These are phyloP conservation scores for Pythium rishiriense DNA, from an alignment of 352 stramenopile genomes.

Conservation along the genomic window DNA sequence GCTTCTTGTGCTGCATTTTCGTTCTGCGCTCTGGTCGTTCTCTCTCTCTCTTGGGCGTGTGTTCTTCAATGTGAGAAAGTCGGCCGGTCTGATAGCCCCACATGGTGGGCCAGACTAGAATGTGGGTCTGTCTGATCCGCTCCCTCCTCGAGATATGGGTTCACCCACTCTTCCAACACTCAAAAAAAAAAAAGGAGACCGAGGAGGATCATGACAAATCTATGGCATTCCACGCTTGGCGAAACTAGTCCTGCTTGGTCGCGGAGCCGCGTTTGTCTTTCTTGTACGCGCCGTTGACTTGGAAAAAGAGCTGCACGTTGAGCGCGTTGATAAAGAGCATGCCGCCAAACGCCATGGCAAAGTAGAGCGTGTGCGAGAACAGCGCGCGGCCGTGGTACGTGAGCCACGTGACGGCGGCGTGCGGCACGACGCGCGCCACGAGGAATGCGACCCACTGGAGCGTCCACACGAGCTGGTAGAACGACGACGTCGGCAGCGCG, in stretches of 20 bases:
- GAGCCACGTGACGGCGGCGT: conserved; percentile 43
- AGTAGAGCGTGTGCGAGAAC: conserved; percentile 50
- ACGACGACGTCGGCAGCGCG: conserved; percentile 29
- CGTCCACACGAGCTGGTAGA: conserved; percentile 48
- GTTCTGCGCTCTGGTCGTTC: not conserved
- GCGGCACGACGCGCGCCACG: conserved; percentile 43
- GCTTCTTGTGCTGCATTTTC: conserved; percentile 30
- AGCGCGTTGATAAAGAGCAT: conserved; percentile 78
- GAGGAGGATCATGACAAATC: too few species aligned
- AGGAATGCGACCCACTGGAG: conserved; percentile 62
- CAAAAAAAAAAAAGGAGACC: not conserved
- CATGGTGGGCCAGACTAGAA: not conserved
- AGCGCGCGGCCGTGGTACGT: conserved; percentile 42
- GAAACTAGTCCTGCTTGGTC: conserved; percentile 14
- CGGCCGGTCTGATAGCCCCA: not conserved
- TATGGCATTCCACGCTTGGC: not conserved
- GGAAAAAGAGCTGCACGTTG: conserved; percentile 63
- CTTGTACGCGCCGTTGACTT: conserved; percentile 50
- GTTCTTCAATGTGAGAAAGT: conserved; percentile 28
- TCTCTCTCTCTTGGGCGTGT: not conserved
- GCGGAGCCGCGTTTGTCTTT: conserved; percentile 36
- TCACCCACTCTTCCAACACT: not conserved
- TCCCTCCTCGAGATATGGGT: too few species aligned
- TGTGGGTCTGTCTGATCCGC: too few species aligned
- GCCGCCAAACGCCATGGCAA: conserved; percentile 70